A percentile compares a stretch with the other conserved stretches of the same genome.
These are phyloP conservation scores for Backusella liffmaniae DNA, from an alignment of 192 early-diverging fungal species.

Conservation along the genomic window DNA sequence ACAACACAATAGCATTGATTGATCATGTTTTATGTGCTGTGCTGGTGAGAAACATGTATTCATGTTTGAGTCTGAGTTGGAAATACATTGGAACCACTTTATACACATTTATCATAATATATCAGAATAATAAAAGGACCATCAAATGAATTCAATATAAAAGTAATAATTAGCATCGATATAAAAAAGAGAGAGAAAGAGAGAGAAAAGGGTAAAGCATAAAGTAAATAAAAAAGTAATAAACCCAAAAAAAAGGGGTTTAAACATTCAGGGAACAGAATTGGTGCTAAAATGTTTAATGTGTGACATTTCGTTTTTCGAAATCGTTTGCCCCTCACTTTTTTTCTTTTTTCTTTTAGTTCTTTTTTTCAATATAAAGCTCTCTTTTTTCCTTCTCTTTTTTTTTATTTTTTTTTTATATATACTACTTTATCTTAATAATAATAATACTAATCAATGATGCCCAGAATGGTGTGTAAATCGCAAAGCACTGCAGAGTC, in stretches of 20 bases:
- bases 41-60: neutral
- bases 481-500: neutral
- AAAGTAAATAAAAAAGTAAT: neutral
- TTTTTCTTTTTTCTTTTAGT: neutral
- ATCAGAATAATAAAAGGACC: too few relatives aligned
- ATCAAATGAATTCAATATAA: neutral
- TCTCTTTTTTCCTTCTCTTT: neutral
- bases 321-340: neutral
- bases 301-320: neutral
- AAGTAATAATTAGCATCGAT: neutral
- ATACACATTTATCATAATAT: too few relatives aligned
- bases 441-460: neutral
- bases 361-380: neutral
- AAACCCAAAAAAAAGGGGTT: neutral
- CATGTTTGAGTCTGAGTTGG: neutral
- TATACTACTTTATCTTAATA: neutral
- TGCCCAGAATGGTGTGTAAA: slow-evolving; percentile 8
- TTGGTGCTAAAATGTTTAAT: neutral
- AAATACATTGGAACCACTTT: too few relatives aligned
- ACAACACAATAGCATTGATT: neutral
- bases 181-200: neutral
- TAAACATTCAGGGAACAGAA: neutral
- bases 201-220: neutral
- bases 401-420: neutral
- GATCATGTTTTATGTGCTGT: neutral